Percentiles rank a stretch among this genome's conserved stretches.
phyloP scores from a whole-genome alignment of 805 yeast species.

The Zygosaccharomyces bailii region DNA sequence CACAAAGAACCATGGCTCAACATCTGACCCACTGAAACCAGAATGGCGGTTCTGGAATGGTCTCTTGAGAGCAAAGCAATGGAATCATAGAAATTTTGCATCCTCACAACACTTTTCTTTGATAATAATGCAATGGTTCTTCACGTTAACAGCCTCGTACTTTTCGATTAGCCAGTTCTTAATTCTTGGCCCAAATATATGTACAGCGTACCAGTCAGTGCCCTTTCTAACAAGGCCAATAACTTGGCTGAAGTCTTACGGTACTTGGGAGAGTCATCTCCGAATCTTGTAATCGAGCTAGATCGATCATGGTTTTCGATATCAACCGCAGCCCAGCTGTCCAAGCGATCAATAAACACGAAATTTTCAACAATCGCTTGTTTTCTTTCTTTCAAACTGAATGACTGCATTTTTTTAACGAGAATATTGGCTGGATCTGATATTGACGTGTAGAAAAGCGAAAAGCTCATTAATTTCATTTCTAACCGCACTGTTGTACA shows the following conservation, averaged over 20 bases:
- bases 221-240: slow-evolving; percentile 42
- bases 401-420: slow-evolving; percentile 30
- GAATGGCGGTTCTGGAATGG: slow-evolving; percentile 52
- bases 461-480: slow-evolving; percentile 43
- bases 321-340: slow-evolving; percentile 57
- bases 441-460: slow-evolving; percentile 33
- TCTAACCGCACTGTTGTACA: slow-evolving; percentile 40
- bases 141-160: slow-evolving; percentile 48
- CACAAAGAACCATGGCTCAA: slow-evolving; percentile 41
- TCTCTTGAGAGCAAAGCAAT: slow-evolving; percentile 43
- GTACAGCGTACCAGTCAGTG: slow-evolving; percentile 52
- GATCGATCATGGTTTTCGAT: slow-evolving; percentile 60
- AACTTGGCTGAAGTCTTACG: slow-evolving; percentile 45
- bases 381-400: slow-evolving; percentile 41
- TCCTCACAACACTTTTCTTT: slow-evolving; percentile 20
- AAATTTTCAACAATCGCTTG: slow-evolving; percentile 38
- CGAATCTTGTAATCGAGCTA: slow-evolving; percentile 49
- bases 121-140: slow-evolving; percentile 40
- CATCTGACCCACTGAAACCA: slow-evolving; percentile 42
- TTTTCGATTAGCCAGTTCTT: slow-evolving; percentile 45
- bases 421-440: slow-evolving; percentile 41
- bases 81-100: slow-evolving; percentile 34
- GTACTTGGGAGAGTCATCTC: slow-evolving; percentile 37
- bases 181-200: slow-evolving; percentile 60
- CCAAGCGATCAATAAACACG: slow-evolving; percentile 44